phyloP scores from a whole-genome alignment of 2,329 filamentous ascomycete genomes.

The Fusarium solani-melongenae region DNA sequence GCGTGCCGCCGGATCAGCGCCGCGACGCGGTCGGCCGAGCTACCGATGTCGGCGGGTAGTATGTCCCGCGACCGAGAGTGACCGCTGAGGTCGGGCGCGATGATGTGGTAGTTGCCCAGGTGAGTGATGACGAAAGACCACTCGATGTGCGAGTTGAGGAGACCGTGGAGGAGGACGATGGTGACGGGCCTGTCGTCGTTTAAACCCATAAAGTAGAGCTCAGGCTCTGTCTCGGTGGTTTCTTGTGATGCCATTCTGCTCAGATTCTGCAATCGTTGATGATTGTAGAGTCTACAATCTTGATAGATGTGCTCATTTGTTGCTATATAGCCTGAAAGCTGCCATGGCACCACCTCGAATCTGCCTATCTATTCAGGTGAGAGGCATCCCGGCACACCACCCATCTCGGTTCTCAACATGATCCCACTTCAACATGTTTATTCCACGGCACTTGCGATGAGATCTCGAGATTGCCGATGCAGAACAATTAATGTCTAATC shows the following conservation, averaged over 20 bases:
- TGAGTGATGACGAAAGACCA: constrained; percentile 49
- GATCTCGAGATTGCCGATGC: background rate
- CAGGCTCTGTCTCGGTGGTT: constrained; percentile 1
- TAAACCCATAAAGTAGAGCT: constrained; percentile 43
- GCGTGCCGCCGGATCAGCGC: constrained; percentile 50
- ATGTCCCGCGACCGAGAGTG: constrained; percentile 52
- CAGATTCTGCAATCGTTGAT: background rate
- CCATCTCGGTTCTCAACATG: background rate
- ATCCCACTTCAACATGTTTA: background rate
- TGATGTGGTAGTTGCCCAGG: constrained; percentile 52
- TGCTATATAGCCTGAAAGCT: background rate
- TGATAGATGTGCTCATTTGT: background rate
- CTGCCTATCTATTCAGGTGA: background rate
- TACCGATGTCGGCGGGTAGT: constrained; percentile 45
- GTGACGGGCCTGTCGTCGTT: constrained; percentile 45
- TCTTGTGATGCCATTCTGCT: constrained; percentile 7
- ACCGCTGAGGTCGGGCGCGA: constrained; percentile 52
- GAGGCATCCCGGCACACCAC: background rate
- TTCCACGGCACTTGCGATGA: background rate
- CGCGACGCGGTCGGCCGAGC: constrained; percentile 48
- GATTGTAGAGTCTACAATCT: background rate
- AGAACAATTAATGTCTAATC: background rate
- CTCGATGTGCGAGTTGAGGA: constrained; percentile 49
- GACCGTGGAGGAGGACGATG: constrained; percentile 48
- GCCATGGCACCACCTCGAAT: background rate